Percentiles rank a stretch among this genome's conserved stretches.
phyloP scores from a whole-genome alignment of 2,329 filamentous ascomycete genomes.

The Cladosporium sp. region DNA sequence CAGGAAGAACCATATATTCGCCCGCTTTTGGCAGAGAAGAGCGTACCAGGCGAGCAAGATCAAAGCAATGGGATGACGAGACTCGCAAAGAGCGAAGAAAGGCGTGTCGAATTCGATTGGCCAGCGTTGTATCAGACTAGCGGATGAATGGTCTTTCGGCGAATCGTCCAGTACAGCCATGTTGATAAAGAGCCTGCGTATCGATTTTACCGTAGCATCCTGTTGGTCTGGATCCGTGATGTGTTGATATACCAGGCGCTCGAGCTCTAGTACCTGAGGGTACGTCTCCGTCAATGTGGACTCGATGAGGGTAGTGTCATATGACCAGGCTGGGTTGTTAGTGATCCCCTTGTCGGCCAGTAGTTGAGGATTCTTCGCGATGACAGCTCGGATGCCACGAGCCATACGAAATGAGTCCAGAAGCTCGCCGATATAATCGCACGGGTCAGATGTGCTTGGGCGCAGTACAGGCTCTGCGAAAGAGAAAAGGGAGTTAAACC shows the following conservation, averaged over 20 bases:
- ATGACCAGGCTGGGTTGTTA: slow-evolving; percentile 13
- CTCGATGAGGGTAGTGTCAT: background rate
- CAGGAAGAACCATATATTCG: slow-evolving; percentile 14
- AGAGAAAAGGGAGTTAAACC: slow-evolving; percentile 21
- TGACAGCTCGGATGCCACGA: slow-evolving; percentile 14
- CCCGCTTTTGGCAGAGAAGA: slow-evolving; percentile 2
- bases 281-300: background rate
- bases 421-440: slow-evolving; percentile 8
- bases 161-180: slow-evolving; percentile 4
- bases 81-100: slow-evolving; percentile 9
- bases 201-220: background rate
- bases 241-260: background rate
- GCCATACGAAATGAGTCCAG: slow-evolving; percentile 8
- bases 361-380: slow-evolving; percentile 4
- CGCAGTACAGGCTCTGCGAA: slow-evolving; percentile 17
- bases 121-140: slow-evolving; percentile 15
- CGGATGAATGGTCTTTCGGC: slow-evolving; percentile 4
- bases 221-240: background rate
- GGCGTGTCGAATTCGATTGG: background rate
- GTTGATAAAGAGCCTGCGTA: background rate
- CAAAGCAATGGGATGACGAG: slow-evolving; percentile 1
- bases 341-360: slow-evolving; percentile 5
- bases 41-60: slow-evolving; percentile 7
- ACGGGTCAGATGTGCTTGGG: background rate
- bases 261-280: background rate